Base-by-base conservation (phyloP, 169 alveolate genomes). In the Eimeria maxima region DNA sequence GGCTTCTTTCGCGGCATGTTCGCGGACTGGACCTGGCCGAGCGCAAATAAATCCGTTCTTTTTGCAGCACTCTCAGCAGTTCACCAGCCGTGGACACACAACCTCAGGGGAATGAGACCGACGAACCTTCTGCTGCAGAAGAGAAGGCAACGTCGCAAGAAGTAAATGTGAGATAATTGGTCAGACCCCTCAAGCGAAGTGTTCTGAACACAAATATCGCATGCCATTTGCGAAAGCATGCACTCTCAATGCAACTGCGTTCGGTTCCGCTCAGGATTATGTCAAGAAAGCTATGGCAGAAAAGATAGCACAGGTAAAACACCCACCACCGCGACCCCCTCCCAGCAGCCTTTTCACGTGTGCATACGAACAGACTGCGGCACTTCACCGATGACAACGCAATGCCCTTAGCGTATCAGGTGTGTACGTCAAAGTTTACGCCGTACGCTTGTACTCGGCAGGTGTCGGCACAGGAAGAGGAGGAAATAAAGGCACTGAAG, bases 391-490 rank as follows among this genome's bases (percentile, higher is more conserved):
- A 67, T 10, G 6, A 5, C 24, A 27, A 33, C 38, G 38, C 38
- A 33, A 33, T 33, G 38, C 2, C 38, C 38, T 33, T 33, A 33
- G 38, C 38, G 38, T 27, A 27, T 71, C n/a, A 33, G 53, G 47
- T 3, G 16, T 71, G 81, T 38, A 29, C 10, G 50, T 33, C 13
- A 33, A 14, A 29, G 5, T 27, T 24, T 14, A n/a, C 2, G 1
- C 14, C 11, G 29, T 33, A 24, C 38, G 83, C 53, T 5, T 14
- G 33, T 73, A 5, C 16, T 13, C 81, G 22, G 10, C 94, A 87
- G 94, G 60, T 87, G 33, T 16, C 29, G 33, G 83, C 83, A 44
- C 50, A 65, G 22, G 94, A 65, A 87, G 94, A 38, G n/a, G 53
- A 38, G 33, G 81, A 87, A 87, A 24, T 87, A 1, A 45, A 63